Evolutionary conservation across 2,329 filamentous ascomycete genomes (phyloP).

Genomic region (Corinectria fuckeliana): DNA sequence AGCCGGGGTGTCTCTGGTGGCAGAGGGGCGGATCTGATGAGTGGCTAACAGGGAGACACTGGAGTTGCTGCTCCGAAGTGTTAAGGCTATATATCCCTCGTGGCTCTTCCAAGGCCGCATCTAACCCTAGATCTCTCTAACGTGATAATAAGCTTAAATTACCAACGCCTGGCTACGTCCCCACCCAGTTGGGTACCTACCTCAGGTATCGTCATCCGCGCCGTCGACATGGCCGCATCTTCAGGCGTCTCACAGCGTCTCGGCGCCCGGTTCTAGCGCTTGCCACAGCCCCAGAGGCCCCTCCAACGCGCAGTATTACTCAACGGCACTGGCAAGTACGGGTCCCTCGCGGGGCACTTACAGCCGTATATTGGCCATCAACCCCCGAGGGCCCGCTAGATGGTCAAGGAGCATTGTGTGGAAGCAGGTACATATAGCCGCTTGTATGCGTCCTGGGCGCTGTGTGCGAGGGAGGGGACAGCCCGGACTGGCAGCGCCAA

Average conservation of each 20-base stretch:
- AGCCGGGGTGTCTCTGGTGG: slow-evolving; percentile 16
- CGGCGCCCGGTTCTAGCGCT: slow-evolving; percentile 3
- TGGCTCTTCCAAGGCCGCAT: slow-evolving; percentile 25
- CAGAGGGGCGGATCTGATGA: neutral
- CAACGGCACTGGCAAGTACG: neutral
- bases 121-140: slow-evolving; percentile 27
- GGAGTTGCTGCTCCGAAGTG: neutral
- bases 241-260: slow-evolving; percentile 6
- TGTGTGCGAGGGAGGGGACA: slow-evolving; percentile 21
- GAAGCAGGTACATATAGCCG: slow-evolving; percentile 15
- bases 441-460: slow-evolving; percentile 21
- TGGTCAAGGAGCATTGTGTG: slow-evolving; percentile 14
- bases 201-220: slow-evolving; percentile 15
- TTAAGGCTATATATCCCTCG: slow-evolving; percentile 20
- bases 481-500: slow-evolving; percentile 25
- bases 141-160: slow-evolving; percentile 39
- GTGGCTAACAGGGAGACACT: neutral
- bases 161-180: slow-evolving; percentile 27
- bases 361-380: slow-evolving; percentile 14
- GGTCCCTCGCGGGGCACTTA: neutral
- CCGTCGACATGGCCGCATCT: slow-evolving; percentile 21
- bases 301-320: neutral
- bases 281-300: neutral
- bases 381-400: slow-evolving; percentile 8
- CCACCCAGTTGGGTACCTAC: slow-evolving; percentile 19